Percentiles rank a stretch among this genome's conserved stretches.
These are phyloP conservation scores for Kwoniella bestiolae DNA, from an alignment of 768 basidiomycete species.

Conservation along the genomic window DNA sequence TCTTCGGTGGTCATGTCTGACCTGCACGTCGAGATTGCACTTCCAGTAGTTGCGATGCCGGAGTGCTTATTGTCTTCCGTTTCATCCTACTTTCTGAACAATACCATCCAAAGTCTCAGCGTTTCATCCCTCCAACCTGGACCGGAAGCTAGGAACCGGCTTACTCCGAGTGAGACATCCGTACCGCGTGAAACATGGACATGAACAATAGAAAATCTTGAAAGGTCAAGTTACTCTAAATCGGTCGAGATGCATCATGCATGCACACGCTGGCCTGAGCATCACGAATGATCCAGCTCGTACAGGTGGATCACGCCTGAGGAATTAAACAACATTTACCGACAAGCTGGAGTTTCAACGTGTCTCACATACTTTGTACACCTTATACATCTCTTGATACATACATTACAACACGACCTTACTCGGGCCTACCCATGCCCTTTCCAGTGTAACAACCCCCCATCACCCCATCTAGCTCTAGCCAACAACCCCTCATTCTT, in stretches of 20 bases:
- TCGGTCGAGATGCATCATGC: too few species aligned
- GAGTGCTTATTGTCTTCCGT: neutral
- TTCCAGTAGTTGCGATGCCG: neutral
- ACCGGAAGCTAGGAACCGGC: neutral
- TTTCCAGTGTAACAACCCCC: constrained; percentile 33
- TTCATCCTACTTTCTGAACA: neutral
- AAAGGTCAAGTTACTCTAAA: too few species aligned
- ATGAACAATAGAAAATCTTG: too few species aligned
- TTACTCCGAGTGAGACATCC: neutral
- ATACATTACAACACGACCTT: neutral
- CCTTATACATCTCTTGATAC: neutral
- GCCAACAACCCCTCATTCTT: constrained; percentile 22
- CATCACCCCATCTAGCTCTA: constrained; percentile 27
- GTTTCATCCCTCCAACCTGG: neutral
- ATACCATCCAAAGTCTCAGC: too few species aligned
- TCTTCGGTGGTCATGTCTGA: too few species aligned
- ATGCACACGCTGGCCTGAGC: too few species aligned
- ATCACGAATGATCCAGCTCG: too few species aligned
- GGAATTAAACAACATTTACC: too few species aligned
- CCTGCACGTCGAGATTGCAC: too few species aligned
- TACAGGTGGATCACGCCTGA: too few species aligned
- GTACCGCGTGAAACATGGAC: too few species aligned
- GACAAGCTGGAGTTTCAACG: neutral
- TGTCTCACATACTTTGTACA: neutral
- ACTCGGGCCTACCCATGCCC: neutral